phyloP scores from a whole-genome alignment of 192 early-diverging fungal species.

The Podila epigama region DNA sequence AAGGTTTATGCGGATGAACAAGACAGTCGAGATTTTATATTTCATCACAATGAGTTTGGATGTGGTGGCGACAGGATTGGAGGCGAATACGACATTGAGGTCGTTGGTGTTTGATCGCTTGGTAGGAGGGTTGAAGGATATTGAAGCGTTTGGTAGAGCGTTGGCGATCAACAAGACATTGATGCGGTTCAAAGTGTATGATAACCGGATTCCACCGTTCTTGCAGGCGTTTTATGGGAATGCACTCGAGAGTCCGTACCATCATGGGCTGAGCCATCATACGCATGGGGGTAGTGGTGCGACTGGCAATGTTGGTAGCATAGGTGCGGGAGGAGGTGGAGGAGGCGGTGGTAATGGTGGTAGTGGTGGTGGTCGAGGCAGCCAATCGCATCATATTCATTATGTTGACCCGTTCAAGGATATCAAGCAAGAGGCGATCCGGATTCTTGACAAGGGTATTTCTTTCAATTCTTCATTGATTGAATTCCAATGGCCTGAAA shows the following conservation, averaged over 20 bases:
- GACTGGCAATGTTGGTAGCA: too few relatives aligned
- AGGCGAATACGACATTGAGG: slow-evolving; percentile 4
- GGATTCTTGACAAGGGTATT: slow-evolving; percentile 14
- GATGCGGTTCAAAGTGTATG: slow-evolving; percentile 36
- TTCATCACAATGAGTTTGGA: slow-evolving; percentile 18
- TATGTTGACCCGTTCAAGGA: slow-evolving; percentile 34
- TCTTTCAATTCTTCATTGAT: slow-evolving; percentile 22
- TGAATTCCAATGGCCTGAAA: slow-evolving; percentile 36
- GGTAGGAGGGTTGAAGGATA: slow-evolving; percentile 9
- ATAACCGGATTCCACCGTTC: slow-evolving; percentile 14
- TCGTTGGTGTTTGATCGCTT: slow-evolving; percentile 29
- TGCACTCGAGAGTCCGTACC: not conserved
- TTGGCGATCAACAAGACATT: slow-evolving; percentile 22
- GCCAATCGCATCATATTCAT: not conserved
- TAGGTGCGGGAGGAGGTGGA: too few relatives aligned
- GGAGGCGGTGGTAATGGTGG: too few relatives aligned
- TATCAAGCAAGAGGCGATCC: slow-evolving; percentile 21
- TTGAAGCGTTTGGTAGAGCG: slow-evolving; percentile 19
- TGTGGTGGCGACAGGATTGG: slow-evolving; percentile 10
- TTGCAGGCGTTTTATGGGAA: slow-evolving; percentile 18
- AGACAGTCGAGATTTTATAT: slow-evolving; percentile 25
- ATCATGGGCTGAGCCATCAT: not conserved
- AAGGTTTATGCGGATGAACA: slow-evolving; percentile 20
- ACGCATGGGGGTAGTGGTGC: too few relatives aligned
- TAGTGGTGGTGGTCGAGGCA: too few relatives aligned